Base-by-base conservation (phyloP, 495 filamentous ascomycete genomes). In the Clavariopsis aquatica region DNA sequence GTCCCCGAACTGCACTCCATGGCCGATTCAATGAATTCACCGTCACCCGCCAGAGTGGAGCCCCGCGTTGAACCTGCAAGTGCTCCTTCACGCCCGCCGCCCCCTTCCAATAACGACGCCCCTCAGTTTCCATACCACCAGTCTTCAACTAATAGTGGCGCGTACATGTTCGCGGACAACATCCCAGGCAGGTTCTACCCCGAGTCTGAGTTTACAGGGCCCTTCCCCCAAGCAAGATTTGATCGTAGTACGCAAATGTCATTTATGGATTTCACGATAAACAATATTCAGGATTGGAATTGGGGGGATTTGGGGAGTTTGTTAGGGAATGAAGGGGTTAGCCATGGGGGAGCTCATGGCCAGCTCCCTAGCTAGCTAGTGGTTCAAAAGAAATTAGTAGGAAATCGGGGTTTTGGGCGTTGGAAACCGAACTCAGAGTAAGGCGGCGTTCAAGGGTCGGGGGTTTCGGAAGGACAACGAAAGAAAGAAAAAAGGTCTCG, bases 191-290 rank as follows among this genome's bases (percentile, higher is more conserved):
- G 62, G 19, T 52, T 52, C 22, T 66, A 46, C 23, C 49, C 47
- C 8, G 26, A 55, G 10, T 6, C 57, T 1, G 56, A 60, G 1
- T 51, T 58, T 41, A 38, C n/a, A 1, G 36, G 27, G 13, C 43
- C 64, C 13, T 57, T 54, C 24, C 19, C 52, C 23, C 51, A 31
- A 12, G 8, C n/a, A 5, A 17, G 52, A 5, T 61, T 56, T 24
- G 58, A 67, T 43, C 26, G 52, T 4, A 36, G 26, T 28, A 31
- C 64, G n/a, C 57, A 62, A 24, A 67, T 62, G 64, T 31, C 24
- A 7, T 62, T 67, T 36, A 67, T 67, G 64, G 64, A 67, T 24
- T 67, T 62, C 29, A 62, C 64, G 1, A 67, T 62, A 17, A 67
- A 58, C 34, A 67, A 57, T 53, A 67, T 67, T 20, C 46, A 51